Conservation (phyloP, 2,329 filamentous ascomycete genomes). For the Monilinia fructicola region DNA sequence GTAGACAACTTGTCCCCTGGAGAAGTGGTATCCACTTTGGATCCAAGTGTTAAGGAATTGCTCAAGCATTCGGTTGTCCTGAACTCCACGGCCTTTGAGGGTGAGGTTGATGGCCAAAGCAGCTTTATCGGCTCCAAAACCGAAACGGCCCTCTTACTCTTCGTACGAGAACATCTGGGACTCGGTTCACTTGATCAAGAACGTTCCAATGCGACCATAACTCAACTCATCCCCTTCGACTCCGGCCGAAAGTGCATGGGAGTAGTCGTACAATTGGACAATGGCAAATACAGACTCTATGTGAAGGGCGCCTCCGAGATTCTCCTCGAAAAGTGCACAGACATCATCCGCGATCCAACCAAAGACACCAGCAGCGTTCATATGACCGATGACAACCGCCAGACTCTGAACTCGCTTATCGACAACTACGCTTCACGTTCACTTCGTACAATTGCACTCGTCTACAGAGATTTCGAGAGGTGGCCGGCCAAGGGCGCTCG, state of each 20-base stretch:
- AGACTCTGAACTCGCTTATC: constrained; percentile 55
- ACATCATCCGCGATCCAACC: constrained; percentile 57
- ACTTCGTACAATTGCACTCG: constrained; percentile 71
- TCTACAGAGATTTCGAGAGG: constrained; percentile 69
- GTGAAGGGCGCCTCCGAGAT: constrained; percentile 58
- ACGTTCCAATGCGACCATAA: constrained; percentile 59
- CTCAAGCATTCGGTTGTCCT: constrained; percentile 64
- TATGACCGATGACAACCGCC: constrained; percentile 57
- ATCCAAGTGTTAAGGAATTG: constrained; percentile 41
- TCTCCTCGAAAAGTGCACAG: constrained; percentile 46
- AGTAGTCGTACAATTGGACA: constrained; percentile 55
- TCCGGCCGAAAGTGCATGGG: constrained; percentile 65
- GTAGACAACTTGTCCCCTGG: constrained; percentile 36
- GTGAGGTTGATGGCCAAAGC: constrained; percentile 57
- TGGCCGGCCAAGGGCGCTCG: constrained; percentile 63
- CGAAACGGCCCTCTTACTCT: constrained; percentile 71
- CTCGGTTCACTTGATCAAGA: constrained; percentile 62
- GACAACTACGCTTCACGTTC: constrained; percentile 64
- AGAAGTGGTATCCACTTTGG: constrained; percentile 38
- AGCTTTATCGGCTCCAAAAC: constrained; percentile 75
- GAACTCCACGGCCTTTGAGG: constrained; percentile 70
- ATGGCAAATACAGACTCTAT: constrained; percentile 47
- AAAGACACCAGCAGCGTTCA: constrained; percentile 54
- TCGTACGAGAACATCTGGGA: constrained; percentile 64
- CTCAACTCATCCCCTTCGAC: constrained; percentile 48